Conservation (phyloP, 495 filamentous ascomycete genomes). For the Podospora pseudopauciseta region DNA sequence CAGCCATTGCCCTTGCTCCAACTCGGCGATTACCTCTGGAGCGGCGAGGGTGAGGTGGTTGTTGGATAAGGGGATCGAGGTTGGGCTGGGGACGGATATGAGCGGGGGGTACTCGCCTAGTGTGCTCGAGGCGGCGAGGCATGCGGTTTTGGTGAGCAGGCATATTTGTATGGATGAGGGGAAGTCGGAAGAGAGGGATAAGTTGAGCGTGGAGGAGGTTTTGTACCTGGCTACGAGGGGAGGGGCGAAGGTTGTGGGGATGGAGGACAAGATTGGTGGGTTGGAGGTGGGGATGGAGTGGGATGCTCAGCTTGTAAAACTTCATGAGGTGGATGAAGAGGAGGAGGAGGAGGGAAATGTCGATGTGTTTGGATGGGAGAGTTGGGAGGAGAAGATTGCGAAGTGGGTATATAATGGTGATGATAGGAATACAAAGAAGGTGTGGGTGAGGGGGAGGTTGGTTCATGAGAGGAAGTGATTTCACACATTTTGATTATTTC, state of each 20-base stretch:
- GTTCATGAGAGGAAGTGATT: slow-evolving; percentile 57
- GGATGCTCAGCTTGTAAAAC: slow-evolving; percentile 77
- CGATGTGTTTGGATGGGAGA: slow-evolving; percentile 85
- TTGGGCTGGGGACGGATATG: slow-evolving; percentile 88
- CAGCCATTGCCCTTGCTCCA: slow-evolving; percentile 82
- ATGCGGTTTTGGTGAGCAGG: slow-evolving; percentile 70
- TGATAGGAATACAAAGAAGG: slow-evolving; percentile 72
- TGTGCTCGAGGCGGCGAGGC: slow-evolving; percentile 73
- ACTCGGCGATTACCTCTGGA: slow-evolving; percentile 74
- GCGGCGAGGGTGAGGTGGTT: slow-evolving; percentile 66
- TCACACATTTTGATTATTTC: background rate
- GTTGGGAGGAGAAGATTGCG: slow-evolving; percentile 67
- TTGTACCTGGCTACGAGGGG: slow-evolving; percentile 80
- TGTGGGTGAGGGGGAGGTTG: slow-evolving; percentile 76
- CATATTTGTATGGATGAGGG: slow-evolving; percentile 54
- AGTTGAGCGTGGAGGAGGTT: slow-evolving; percentile 79
- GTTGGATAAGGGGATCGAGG: slow-evolving; percentile 67
- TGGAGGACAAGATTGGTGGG: slow-evolving; percentile 63
- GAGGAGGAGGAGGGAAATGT: slow-evolving; percentile 49
- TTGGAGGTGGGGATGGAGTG: slow-evolving; percentile 87
- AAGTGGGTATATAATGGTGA: slow-evolving; percentile 91
- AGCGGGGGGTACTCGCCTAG: slow-evolving; percentile 78
- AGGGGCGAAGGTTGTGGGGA: slow-evolving; percentile 71
- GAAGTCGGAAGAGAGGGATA: slow-evolving; percentile 38
- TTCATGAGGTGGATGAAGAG: slow-evolving; percentile 34